Evolutionary conservation across 805 yeast genomes (phyloP).

Genomic region (Isabelozyma gotoi): DNA sequence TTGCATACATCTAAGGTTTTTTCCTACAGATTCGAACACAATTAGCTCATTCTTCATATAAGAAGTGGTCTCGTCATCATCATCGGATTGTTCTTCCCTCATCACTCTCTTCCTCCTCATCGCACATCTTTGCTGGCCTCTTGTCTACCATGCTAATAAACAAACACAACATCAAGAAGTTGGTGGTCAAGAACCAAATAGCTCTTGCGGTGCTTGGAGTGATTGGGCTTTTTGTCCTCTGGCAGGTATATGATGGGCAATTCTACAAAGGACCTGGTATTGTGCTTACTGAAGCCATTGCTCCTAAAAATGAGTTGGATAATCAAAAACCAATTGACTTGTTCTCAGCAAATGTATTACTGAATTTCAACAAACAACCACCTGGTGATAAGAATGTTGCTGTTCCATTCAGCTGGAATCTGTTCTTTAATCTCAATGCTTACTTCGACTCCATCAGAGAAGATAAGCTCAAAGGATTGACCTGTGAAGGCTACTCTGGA

Average conservation of each 20-base stretch:
- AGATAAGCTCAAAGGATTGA: neutral
- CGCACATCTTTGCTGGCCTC: too few relatives aligned
- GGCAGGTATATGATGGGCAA: neutral
- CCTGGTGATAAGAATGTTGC: neutral
- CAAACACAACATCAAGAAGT: neutral
- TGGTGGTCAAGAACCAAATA: neutral
- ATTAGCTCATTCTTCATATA: too few relatives aligned
- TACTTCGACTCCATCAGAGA: neutral
- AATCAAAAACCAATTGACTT: neutral
- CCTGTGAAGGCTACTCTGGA: neutral
- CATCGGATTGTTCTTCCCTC: neutral
- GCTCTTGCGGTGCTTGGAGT: neutral
- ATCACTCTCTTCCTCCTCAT: neutral
- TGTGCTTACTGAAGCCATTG: neutral
- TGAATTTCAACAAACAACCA: neutral
- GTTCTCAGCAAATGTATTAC: neutral
- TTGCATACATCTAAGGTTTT: too few relatives aligned
- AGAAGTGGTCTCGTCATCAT: too few relatives aligned
- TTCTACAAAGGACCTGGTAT: neutral
- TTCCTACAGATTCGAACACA: too few relatives aligned
- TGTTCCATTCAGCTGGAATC: neutral
- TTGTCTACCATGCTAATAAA: neutral
- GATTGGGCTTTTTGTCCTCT: neutral
- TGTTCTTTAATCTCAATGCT: neutral
- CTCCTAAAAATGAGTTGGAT: neutral